These are phyloP conservation scores for Venturiaceae sp. DNA, from an alignment of 2,329 filamentous ascomycete species.

Conservation along the genomic window DNA sequence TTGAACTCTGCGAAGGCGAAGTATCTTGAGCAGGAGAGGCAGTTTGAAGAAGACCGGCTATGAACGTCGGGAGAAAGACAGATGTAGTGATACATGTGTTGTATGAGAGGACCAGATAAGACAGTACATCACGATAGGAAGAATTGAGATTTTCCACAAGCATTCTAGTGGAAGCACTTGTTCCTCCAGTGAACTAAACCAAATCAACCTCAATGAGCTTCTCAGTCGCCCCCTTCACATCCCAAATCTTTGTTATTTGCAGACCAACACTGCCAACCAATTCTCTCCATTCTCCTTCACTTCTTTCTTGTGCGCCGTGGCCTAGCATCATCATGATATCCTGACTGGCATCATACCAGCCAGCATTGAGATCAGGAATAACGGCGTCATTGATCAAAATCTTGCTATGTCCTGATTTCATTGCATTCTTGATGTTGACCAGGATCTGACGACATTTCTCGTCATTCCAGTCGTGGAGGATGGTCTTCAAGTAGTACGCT, in stretches of 20 bases:
- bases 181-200: background rate
- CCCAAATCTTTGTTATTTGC: conserved; percentile 16
- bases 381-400: conserved; percentile 22
- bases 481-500: conserved; percentile 12
- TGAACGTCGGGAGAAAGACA: too few relatives aligned
- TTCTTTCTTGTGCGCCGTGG: conserved; percentile 26
- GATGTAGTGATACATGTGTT: too few relatives aligned
- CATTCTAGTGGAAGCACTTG: too few relatives aligned
- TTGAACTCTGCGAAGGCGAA: background rate
- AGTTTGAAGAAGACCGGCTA: too few relatives aligned
- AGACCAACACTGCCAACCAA: conserved; percentile 20
- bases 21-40: background rate
- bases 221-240: background rate
- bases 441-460: conserved; percentile 17
- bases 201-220: conserved; percentile 3
- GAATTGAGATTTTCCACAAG: too few relatives aligned
- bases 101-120: too few relatives aligned
- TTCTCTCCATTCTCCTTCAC: conserved; percentile 23
- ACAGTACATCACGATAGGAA: too few relatives aligned
- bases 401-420: conserved; percentile 21
- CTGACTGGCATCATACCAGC: conserved; percentile 27
- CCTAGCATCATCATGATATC: conserved; percentile 29
- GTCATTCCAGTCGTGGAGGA: conserved; percentile 23
- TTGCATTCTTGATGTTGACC: conserved; percentile 13
- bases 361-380: conserved; percentile 14